Evolutionary conservation across 148 eudicot species (phyloP), one percentile per base, ranked within the genome.

Genomic region (Rhododendron henanense): DNA sequence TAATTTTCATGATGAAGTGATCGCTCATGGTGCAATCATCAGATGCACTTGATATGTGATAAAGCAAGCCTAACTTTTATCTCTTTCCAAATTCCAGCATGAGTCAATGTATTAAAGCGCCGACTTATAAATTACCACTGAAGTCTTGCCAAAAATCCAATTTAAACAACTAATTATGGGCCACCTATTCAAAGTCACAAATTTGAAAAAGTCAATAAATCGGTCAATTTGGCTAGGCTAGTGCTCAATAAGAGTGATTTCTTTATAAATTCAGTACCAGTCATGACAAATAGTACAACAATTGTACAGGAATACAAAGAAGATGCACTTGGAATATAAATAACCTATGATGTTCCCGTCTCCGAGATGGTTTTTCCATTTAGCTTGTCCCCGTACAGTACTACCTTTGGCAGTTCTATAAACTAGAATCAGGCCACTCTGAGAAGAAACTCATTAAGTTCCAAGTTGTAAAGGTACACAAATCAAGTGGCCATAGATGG

Each of bases 351-450:
- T 23, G 81, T 78, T 45, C 48, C 81, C 35, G 0, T 47, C 81
- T 44, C 55, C 9, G 13, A 78, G 81, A 78, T 78, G 81, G 81
- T 47, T 78, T 78, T 78, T 44, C 55, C 81, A 78, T 78, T 47
- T 23, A 47, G 31, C 57, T 10, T n/a, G 55, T 47, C n/a, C 19
- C 51, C 14, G 1, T n/a, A 50, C 33, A 35, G 11, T 75, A 37
- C 47, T 75, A 35, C 10, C 48, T 75, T 75, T 19, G 47, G 39
- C n/a, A 6, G 4, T 37, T 75, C 48, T 16, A 75, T 75, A 16
- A 37, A 75, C 79, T 75, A 8, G 79, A 37, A 75, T 16, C 25
- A 39, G 79, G 47, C 79, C 79, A 35, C 48, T 75, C 41, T 16
- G 25, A 37, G 10, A 78, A 45, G 16, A 41, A 79, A 15, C 61